These are phyloP conservation scores for Phytopythium chamaehyphon DNA, from an alignment of 352 stramenopile species.

Conservation along the genomic window DNA sequence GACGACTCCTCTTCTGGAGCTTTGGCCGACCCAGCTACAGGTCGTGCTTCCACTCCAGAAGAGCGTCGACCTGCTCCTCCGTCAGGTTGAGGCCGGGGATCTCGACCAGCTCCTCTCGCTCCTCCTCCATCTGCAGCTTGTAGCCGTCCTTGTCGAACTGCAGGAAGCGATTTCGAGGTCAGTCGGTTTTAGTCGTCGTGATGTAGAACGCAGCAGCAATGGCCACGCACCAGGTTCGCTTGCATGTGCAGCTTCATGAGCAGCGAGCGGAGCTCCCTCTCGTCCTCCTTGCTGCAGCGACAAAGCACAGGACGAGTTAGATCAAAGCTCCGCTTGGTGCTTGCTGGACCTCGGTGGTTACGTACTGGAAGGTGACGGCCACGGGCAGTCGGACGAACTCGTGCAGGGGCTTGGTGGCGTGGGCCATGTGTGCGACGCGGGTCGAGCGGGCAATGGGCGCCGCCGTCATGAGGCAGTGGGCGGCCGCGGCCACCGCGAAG, in stretches of 20 bases:
- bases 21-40: slow-evolving; percentile 25
- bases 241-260: slow-evolving; percentile 79
- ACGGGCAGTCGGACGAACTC: slow-evolving; percentile 4
- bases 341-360: not conserved
- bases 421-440: slow-evolving; percentile 1
- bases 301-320: not conserved
- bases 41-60: slow-evolving; percentile 86
- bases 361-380: slow-evolving; percentile 7
- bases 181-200: too few species aligned
- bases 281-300: slow-evolving; percentile 67
- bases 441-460: not conserved
- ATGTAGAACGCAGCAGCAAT: too few species aligned
- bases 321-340: too few species aligned
- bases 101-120: slow-evolving; percentile 59
- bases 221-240: slow-evolving; percentile 39
- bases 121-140: slow-evolving; percentile 55
- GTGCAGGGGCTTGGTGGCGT: slow-evolving; percentile 1
- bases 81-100: slow-evolving; percentile 55
- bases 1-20: slow-evolving; percentile 3
- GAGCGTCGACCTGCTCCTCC: slow-evolving; percentile 53
- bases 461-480: not conserved
- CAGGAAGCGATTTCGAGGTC: not conserved
- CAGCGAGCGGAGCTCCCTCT: slow-evolving; percentile 78
- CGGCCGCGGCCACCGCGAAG: slow-evolving; percentile 6
- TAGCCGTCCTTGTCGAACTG: slow-evolving; percentile 40